A percentile compares a stretch with the other conserved stretches of the same genome.
Evolutionary conservation across 1,284 basidiomycete species (phyloP).

Genomic region (Cutaneotrichosporon sp.): DNA sequence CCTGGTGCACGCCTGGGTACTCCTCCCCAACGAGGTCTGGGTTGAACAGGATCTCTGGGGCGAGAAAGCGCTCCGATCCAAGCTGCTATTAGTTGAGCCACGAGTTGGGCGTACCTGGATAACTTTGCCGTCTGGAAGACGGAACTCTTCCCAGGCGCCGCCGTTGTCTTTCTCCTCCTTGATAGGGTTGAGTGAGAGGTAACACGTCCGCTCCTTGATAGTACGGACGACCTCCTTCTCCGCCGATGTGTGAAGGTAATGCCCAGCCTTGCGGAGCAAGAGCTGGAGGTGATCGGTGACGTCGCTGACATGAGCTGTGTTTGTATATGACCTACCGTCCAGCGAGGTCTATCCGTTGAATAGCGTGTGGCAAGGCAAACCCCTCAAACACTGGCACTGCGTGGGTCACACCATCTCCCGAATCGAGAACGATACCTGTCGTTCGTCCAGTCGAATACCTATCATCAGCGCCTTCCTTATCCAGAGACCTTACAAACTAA

Average conservation of each 20-base stretch:
- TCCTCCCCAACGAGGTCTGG: conserved; percentile 95
- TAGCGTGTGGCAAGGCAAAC: conserved; percentile 98
- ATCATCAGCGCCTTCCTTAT: conserved; percentile 11
- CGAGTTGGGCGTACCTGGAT: conserved; percentile 65
- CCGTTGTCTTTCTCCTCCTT: conserved; percentile 90
- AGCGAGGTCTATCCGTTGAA: conserved; percentile 91
- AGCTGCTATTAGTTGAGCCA: conserved; percentile 60
- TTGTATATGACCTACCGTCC: conserved; percentile 64
- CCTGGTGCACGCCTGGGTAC: conserved; percentile 93
- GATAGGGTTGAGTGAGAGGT: conserved; percentile 81
- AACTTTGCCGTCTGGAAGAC: conserved; percentile 90
- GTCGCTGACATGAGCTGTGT: conserved; percentile 61
- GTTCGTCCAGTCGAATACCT: conserved; percentile 99
- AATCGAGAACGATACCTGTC: conserved; percentile 97
- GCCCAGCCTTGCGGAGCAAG: conserved; percentile 88
- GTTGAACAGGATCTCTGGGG: conserved; percentile 97
- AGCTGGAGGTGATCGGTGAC: conserved; percentile 96
- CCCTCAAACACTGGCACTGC: conserved; percentile 99
- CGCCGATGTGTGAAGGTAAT: conserved; percentile 93
- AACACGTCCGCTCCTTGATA: conserved; percentile 98
- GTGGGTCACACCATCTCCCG: conserved; percentile 97
- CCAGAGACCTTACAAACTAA: conserved; percentile 68
- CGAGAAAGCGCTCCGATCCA: conserved; percentile 91
- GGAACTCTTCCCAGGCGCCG: conserved; percentile 82
- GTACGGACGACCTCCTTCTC: conserved; percentile 96